Conservation (phyloP, 768 basidiomycete species). For the Symmetrospora coprosmae region DNA sequence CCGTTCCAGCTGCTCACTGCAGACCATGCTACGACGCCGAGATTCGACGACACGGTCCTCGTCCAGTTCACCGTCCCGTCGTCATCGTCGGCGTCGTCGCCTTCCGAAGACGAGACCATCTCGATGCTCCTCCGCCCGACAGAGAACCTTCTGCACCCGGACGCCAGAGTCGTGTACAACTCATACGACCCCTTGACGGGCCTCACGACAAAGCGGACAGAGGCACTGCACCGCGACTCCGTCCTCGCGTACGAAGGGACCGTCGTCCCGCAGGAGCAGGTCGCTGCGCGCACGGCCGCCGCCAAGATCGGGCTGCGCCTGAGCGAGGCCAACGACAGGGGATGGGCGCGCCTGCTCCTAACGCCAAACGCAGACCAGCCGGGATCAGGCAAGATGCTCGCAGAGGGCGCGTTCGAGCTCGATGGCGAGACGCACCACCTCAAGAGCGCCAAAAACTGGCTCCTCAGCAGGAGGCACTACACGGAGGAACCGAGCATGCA, state of each 20-base stretch:
- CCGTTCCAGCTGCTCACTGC: constrained; percentile 1
- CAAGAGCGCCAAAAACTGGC: constrained; percentile 3
- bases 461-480: background rate
- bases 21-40: too few relatives aligned
- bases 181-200: constrained; percentile 44
- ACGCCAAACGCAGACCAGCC: constrained; percentile 44
- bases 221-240: constrained; percentile 51
- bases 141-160: constrained; percentile 61
- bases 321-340: constrained; percentile 40
- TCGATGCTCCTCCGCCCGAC: constrained; percentile 65
- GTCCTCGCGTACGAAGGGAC: constrained; percentile 62
- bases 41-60: constrained; percentile 15
- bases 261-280: constrained; percentile 50
- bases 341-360: constrained; percentile 66
- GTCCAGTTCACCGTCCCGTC: constrained; percentile 16
- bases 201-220: constrained; percentile 44
- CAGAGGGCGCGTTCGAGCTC: constrained; percentile 13
- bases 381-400: background rate
- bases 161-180: constrained; percentile 58
- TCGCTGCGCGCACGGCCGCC: constrained; percentile 48
- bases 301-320: constrained; percentile 46
- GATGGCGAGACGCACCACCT: constrained; percentile 20
- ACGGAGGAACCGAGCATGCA: background rate
- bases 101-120: constrained; percentile 43
- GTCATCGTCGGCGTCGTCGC: too few relatives aligned